phyloP scores from a whole-genome alignment of 495 filamentous ascomycete species.

The Penicillium roqueforti region DNA sequence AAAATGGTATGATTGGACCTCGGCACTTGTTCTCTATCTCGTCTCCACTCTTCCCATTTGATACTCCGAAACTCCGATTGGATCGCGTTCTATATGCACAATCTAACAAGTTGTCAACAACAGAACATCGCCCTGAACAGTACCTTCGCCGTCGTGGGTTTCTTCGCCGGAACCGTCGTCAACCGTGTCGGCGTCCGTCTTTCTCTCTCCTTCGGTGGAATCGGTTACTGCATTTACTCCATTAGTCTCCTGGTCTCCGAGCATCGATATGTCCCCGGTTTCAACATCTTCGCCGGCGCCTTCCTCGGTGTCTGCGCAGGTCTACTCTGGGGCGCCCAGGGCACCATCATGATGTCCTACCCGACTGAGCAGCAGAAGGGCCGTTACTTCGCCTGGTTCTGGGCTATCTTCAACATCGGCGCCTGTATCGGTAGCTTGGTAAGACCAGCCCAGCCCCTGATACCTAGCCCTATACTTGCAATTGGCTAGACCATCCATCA shows the following conservation, averaged over 20 bases:
- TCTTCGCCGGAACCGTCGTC: conserved; percentile 50
- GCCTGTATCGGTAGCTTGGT: conserved; percentile 48
- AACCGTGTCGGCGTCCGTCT: conserved; percentile 44
- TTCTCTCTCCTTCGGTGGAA: conserved; percentile 41
- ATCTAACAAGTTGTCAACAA: background rate
- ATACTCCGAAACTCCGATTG: background rate
- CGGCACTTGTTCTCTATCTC: background rate
- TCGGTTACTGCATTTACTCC: conserved; percentile 46
- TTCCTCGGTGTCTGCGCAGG: conserved; percentile 47
- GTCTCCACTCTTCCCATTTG: background rate
- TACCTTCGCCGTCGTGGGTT: conserved; percentile 51
- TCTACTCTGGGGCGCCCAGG: conserved; percentile 50
- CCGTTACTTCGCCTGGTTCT: conserved; percentile 49
- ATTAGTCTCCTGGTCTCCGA: conserved; percentile 55
- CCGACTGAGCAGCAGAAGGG: conserved; percentile 46
- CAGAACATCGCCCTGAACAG: conserved; percentile 59
- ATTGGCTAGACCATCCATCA: background rate
- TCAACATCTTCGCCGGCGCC: conserved; percentile 63
- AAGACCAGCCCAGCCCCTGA: background rate
- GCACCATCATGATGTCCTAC: conserved; percentile 53
- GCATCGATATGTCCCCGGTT: conserved; percentile 64
- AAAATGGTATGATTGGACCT: conserved; percentile 33
- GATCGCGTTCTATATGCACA: background rate
- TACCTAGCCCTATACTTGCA: background rate
- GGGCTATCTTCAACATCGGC: conserved; percentile 52